Percentiles rank a stretch among this genome's conserved stretches.
Evolutionary conservation across 306 rosid species (phyloP).

Genomic region (Begonia fuchsioides): DNA sequence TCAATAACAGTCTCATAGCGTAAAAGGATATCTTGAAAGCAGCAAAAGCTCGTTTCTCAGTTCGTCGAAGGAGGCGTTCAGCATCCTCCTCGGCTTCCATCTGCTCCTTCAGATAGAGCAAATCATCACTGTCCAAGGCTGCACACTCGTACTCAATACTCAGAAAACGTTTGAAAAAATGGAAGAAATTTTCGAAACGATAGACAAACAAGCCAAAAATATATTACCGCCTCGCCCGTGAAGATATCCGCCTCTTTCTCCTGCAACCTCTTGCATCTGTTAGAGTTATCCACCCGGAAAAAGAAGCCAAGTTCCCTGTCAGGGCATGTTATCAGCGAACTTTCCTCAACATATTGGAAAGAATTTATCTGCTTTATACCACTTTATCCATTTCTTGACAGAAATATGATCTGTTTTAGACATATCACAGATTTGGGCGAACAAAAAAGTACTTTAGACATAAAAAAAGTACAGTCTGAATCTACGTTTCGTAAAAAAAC

Average conservation of each 20-base stretch:
- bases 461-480: no score
- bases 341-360: constrained; percentile 17
- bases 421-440: no score
- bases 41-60: constrained; percentile 96
- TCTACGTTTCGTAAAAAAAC: no score
- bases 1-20: not conserved
- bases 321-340: constrained; percentile 94
- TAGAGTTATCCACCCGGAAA: constrained; percentile 51
- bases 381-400: no score
- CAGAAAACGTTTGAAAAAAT: constrained; percentile 17
- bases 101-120: constrained; percentile 97
- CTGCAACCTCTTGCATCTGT: constrained; percentile 99
- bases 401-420: no score
- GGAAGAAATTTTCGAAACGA: constrained; percentile 12
- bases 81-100: constrained; percentile 99
- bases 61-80: constrained; percentile 90
- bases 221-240: constrained; percentile 95
- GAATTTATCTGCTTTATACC: not conserved
- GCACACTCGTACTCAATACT: constrained; percentile 47
- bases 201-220: not conserved
- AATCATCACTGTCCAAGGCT: constrained; percentile 99
- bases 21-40: constrained; percentile 95
- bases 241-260: constrained; percentile 98
- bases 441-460: no score
- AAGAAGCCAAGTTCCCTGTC: constrained; percentile 96